Percentiles rank a stretch among this genome's conserved stretches.
Conservation (phyloP, 2,329 filamentous ascomycete species). For the Fusarium tupiense region DNA sequence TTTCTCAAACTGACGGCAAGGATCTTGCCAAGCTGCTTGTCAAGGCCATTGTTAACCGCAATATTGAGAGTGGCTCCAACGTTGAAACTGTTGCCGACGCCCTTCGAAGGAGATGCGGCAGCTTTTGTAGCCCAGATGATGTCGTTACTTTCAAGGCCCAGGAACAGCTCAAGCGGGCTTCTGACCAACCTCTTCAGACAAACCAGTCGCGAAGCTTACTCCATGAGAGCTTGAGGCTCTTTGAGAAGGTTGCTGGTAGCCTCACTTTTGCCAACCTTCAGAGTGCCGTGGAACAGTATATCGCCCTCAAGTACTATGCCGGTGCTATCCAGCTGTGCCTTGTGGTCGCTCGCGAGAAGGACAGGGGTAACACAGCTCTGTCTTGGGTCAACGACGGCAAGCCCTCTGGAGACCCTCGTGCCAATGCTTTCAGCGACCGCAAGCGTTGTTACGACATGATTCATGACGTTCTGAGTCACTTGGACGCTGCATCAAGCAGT, state of each 20-base stretch:
- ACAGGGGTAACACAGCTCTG: constrained; percentile 86
- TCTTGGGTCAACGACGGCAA: constrained; percentile 88
- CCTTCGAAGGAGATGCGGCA: constrained; percentile 90
- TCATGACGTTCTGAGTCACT: constrained; percentile 78
- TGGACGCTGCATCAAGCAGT: constrained; percentile 75
- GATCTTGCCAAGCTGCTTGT: constrained; percentile 94
- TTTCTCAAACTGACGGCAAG: constrained; percentile 80
- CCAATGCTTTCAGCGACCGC: constrained; percentile 73
- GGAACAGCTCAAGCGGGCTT: constrained; percentile 89
- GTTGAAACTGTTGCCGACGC: constrained; percentile 97
- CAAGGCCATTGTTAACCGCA: constrained; percentile 97
- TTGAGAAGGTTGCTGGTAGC: constrained; percentile 86
- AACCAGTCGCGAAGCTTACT: constrained; percentile 82
- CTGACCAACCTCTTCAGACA: constrained; percentile 78
- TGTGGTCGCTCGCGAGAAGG: constrained; percentile 82
- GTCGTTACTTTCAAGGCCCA: constrained; percentile 99
- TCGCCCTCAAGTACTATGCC: constrained; percentile 86
- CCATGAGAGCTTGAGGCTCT: constrained; percentile 88
- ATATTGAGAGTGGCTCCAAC: constrained; percentile 95
- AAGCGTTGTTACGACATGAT: constrained; percentile 88
- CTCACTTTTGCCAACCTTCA: constrained; percentile 84
- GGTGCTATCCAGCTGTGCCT: constrained; percentile 91
- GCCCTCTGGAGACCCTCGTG: constrained; percentile 75
- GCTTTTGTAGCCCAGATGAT: constrained; percentile 97
- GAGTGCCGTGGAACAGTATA: constrained; percentile 81